These are phyloP conservation scores for Boletus patriciae DNA, from an alignment of 768 basidiomycete genomes.

Conservation along the genomic window DNA sequence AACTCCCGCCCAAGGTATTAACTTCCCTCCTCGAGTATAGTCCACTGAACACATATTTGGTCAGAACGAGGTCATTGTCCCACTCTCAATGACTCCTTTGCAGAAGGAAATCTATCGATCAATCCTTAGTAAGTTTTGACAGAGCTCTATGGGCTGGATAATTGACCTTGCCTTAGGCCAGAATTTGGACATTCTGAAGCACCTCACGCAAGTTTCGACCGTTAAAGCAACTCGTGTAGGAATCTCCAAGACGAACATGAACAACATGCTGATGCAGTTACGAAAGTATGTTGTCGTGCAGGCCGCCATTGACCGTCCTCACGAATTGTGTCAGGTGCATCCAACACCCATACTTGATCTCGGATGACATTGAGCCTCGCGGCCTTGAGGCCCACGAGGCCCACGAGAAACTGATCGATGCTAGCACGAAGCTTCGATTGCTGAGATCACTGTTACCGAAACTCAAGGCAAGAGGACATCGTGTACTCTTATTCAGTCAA, in stretches of 20 bases:
- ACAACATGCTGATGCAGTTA: slow-evolving; percentile 85
- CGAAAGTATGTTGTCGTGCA: slow-evolving; percentile 59
- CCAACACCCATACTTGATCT: slow-evolving; percentile 90
- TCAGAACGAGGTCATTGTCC: slow-evolving; percentile 89
- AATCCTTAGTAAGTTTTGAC: slow-evolving; percentile 58
- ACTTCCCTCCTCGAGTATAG: neutral
- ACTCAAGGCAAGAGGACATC: slow-evolving; percentile 80
- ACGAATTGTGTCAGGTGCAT: slow-evolving; percentile 57
- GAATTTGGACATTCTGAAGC: slow-evolving; percentile 65
- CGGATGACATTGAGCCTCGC: slow-evolving; percentile 73
- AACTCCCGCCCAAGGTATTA: slow-evolving; percentile 85
- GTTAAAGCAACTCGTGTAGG: slow-evolving; percentile 32
- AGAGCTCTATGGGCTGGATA: slow-evolving; percentile 15
- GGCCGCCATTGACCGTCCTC: neutral
- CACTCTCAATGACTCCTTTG: slow-evolving; percentile 80
- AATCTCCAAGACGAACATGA: slow-evolving; percentile 56
- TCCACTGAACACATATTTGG: slow-evolving; percentile 4
- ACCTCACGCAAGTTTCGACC: slow-evolving; percentile 49
- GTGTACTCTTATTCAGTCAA: slow-evolving; percentile 90
- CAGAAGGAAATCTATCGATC: slow-evolving; percentile 89
- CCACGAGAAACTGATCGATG: slow-evolving; percentile 79
- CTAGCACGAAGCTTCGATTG: slow-evolving; percentile 81
- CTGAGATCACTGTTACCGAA: slow-evolving; percentile 78
- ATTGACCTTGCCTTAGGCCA: slow-evolving; percentile 48
- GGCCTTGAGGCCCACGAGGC: slow-evolving; percentile 55